A percentile compares a stretch with the other conserved stretches of the same genome.
Evolutionary conservation across 108 stramenopile genomes (phyloP).

Genomic region (Skeletonema costatum): DNA sequence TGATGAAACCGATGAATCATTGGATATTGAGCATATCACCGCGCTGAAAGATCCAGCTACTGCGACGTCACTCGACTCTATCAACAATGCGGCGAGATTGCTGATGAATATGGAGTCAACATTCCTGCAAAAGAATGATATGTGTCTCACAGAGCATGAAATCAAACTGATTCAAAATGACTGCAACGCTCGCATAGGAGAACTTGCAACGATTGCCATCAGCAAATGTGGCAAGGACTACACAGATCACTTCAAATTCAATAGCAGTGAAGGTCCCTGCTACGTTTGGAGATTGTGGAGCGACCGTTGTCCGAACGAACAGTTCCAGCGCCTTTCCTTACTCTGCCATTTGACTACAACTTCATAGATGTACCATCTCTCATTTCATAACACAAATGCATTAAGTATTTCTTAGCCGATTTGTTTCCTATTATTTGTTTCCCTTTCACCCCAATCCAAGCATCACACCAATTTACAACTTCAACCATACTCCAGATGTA

Average conservation of each 20-base stretch:
- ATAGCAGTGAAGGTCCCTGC: neutral
- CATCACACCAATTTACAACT: conserved; percentile 52
- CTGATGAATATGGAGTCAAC: conserved; percentile 21
- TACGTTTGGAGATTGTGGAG: conserved; percentile 18
- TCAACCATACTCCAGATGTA: conserved; percentile 97
- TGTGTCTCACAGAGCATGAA: conserved; percentile 22
- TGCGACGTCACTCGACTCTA: conserved; percentile 4
- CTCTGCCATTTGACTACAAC: neutral
- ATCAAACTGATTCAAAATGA: conserved; percentile 32
- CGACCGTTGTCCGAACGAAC: conserved; percentile 7
- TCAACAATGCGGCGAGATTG: conserved; percentile 30
- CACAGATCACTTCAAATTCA: neutral
- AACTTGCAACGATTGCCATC: conserved; percentile 29
- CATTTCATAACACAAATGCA: conserved; percentile 14
- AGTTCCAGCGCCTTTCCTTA: conserved; percentile 13
- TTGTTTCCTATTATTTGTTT: neutral
- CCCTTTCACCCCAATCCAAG: neutral
- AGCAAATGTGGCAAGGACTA: conserved; percentile 11
- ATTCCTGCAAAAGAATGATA: conserved; percentile 21
- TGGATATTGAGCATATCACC: conserved; percentile 16
- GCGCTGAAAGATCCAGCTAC: conserved; percentile 27
- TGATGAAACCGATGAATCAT: neutral
- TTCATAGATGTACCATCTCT: neutral
- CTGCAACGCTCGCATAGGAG: conserved; percentile 35
- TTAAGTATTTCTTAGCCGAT: conserved; percentile 25